Percentiles rank a stretch among this genome's conserved stretches.
phyloP scores from a whole-genome alignment of 2,329 filamentous ascomycete species.

The Trichothecium sympodiale region DNA sequence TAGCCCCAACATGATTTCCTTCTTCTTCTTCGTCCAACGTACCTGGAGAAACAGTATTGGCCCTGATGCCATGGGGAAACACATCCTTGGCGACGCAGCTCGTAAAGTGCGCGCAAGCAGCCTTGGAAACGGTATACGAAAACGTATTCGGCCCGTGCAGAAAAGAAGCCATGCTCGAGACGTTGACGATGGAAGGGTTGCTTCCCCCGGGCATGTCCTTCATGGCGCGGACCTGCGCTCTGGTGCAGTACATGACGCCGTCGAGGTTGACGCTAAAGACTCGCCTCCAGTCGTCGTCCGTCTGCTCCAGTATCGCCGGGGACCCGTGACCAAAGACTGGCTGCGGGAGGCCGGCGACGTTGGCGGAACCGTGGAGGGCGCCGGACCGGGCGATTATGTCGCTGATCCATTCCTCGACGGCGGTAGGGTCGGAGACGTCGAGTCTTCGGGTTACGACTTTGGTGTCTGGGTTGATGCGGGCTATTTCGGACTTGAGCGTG shows the following conservation, averaged over 20 bases:
- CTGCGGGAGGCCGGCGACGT: background rate
- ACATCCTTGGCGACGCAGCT: too few relatives aligned
- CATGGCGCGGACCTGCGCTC: slow-evolving; percentile 1
- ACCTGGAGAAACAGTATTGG: too few relatives aligned
- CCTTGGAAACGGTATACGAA: too few relatives aligned
- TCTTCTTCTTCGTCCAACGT: too few relatives aligned
- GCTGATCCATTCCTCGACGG: background rate
- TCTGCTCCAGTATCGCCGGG: background rate
- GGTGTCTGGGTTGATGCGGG: background rate
- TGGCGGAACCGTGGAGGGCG: background rate
- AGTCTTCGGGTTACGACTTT: background rate
- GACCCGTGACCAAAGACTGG: background rate
- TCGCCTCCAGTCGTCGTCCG: slow-evolving; percentile 2
- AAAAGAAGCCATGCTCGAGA: too few relatives aligned
- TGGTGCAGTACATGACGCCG: slow-evolving; percentile 4
- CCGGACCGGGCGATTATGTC: background rate
- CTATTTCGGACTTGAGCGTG: background rate
- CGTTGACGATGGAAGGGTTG: too few relatives aligned
- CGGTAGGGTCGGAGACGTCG: background rate
- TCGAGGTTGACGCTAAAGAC: slow-evolving; percentile 3
- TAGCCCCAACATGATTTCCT: too few relatives aligned
- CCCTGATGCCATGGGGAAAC: too few relatives aligned
- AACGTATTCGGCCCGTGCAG: too few relatives aligned
- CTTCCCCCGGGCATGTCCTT: too few relatives aligned
- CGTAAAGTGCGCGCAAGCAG: too few relatives aligned